phyloP scores from a whole-genome alignment of 805 yeast species.

The Starmerella floris region DNA sequence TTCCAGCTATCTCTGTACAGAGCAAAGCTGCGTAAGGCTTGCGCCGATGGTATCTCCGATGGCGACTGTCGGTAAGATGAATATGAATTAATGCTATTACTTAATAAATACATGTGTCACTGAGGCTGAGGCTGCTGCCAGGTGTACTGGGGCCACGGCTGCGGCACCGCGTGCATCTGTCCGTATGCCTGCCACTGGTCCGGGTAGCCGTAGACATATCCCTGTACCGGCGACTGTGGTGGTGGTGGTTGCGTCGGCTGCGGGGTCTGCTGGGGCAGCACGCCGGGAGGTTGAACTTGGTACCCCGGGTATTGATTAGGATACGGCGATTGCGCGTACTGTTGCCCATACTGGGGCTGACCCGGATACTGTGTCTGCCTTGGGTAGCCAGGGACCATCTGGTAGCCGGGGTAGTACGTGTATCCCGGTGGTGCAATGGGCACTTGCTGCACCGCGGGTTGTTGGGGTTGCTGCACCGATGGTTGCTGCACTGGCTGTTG shows the following conservation, averaged over 20 bases:
- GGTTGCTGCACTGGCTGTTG: slow-evolving; percentile 3
- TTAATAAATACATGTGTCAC: not conserved
- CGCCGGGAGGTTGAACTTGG: too few species aligned
- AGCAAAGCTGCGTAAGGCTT: not conserved
- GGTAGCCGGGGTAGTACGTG: slow-evolving; percentile 9
- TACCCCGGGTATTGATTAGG: not conserved
- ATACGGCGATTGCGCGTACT: not conserved
- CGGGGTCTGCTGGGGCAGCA: not conserved
- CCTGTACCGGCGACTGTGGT: slow-evolving; percentile 1
- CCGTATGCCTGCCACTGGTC: slow-evolving; percentile 7
- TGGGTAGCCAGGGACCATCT: slow-evolving; percentile 7
- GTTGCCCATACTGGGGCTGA: not conserved
- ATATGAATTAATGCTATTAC: not conserved
- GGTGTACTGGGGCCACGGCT: slow-evolving; percentile 6
- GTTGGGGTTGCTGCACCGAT: slow-evolving; percentile 3
- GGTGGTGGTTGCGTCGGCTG: slow-evolving; percentile 1
- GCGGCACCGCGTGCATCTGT: not conserved
- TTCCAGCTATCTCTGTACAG: too few species aligned
- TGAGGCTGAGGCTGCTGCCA: slow-evolving; percentile 9
- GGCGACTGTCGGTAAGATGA: not conserved
- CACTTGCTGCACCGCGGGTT: slow-evolving; percentile 2
- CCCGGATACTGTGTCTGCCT: not conserved
- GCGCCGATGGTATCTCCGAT: not conserved
- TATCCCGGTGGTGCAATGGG: slow-evolving; percentile 4
- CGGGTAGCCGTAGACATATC: slow-evolving; percentile 5